Conservation (phyloP, 306 rosid species). For the Inga oerstediana region DNA sequence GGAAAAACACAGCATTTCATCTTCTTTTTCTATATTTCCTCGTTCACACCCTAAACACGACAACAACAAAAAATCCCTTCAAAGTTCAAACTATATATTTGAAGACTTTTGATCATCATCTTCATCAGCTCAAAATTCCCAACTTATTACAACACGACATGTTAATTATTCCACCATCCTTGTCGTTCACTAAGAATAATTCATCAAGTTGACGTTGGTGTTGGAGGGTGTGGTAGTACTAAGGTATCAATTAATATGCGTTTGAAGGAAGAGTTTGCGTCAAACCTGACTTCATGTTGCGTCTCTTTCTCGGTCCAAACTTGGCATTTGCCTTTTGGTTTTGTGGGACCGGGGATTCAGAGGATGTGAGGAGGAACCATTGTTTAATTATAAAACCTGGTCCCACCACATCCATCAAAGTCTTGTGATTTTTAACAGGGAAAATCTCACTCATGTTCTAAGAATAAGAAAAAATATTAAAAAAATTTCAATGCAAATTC, state of each 20-base stretch:
- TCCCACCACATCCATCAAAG: not conserved
- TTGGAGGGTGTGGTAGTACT: not conserved
- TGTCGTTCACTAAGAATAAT: not conserved
- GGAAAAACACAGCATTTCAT: not conserved
- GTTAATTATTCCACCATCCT: too few relatives aligned
- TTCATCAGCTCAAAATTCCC: not conserved
- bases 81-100: not conserved
- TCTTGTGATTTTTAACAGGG: too few relatives aligned
- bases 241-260: not conserved
- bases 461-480: too few relatives aligned
- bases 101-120: not conserved
- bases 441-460: too few relatives aligned
- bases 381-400: not conserved
- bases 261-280: not conserved
- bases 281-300: constrained; percentile 5
- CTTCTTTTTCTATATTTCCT: not conserved
- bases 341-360: not conserved
- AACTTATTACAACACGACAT: not conserved
- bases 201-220: not conserved
- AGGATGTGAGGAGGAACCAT: not conserved
- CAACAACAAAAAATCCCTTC: not conserved
- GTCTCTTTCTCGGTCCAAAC: not conserved
- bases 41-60: not conserved
- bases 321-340: not conserved
- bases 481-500: too few relatives aligned